These are phyloP conservation scores for Chamaecrista fasciculata DNA, from an alignment of 306 rosid genomes.

Conservation along the genomic window DNA sequence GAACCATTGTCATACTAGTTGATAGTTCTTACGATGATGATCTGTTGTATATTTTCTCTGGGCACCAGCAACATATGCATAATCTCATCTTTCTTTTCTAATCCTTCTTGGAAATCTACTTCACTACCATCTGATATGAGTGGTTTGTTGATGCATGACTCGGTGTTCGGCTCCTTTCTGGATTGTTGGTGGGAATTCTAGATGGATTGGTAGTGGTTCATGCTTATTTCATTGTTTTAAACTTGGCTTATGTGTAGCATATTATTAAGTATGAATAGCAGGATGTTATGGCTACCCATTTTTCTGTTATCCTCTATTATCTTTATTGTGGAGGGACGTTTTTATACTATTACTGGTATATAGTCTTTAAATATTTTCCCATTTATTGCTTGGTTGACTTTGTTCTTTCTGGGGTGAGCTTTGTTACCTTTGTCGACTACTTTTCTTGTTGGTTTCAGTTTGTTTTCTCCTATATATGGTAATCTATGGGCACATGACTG, in stretches of 20 bases:
- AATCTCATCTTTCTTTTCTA: too few relatives aligned
- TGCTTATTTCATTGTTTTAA: conserved; percentile 10
- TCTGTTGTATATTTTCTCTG: too few relatives aligned
- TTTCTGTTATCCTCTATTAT: conserved; percentile 16
- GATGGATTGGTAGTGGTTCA: too few relatives aligned
- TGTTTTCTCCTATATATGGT: background rate
- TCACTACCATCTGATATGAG: too few relatives aligned
- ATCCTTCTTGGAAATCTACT: too few relatives aligned
- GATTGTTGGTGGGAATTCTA: too few relatives aligned
- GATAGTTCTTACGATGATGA: too few relatives aligned
- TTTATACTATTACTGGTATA: conserved; percentile 12
- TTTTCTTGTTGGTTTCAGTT: background rate
- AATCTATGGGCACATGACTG: background rate
- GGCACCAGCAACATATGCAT: too few relatives aligned
- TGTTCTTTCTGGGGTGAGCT: background rate
- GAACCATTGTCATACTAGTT: too few relatives aligned
- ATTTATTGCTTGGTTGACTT: background rate
- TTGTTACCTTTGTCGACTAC: background rate
- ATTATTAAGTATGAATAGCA: conserved; percentile 7
- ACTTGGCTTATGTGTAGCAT: background rate
- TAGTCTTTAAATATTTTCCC: background rate
- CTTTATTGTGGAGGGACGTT: conserved; percentile 19
- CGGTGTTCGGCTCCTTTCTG: too few relatives aligned
- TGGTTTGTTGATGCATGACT: too few relatives aligned
- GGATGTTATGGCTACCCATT: conserved; percentile 9